Base-by-base conservation (phyloP, 2,329 filamentous ascomycete genomes). In the Botrytis squamosa region DNA sequence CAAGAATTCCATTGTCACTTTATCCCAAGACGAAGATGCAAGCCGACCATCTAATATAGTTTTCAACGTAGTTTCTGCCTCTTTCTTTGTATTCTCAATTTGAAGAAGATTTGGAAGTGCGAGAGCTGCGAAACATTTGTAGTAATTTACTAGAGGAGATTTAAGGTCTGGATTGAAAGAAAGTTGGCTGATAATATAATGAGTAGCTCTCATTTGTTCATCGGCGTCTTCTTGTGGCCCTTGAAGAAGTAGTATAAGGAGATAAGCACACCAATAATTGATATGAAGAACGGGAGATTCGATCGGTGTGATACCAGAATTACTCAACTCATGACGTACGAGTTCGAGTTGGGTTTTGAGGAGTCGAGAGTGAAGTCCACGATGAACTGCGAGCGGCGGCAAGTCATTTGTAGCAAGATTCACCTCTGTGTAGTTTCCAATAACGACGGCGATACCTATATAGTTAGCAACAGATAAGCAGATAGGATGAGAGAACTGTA, bases 231-330 rank as follows among this genome's bases (percentile, higher is more conserved):
- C 84, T 18, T 85, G 85, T 1, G 88, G 86, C 25, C 12, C 33
- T 44, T 55, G 46, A 55, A 87, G 88, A 71, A 90, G 84, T 3
- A 92, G 85, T 16, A 89, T 85, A 29, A 93, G 84, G 14, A 93
- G 85, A 75, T 90, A 88, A 76, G 88, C 86, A 80, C 93, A 90
- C 88, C 91, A 92, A 82, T 92, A 93, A 29, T 88, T 88, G 38
- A 93, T 84, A 77, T 92, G 88, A 3, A 93, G 84, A 46, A 91
- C 80, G 5, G 88, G 88, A 67, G 87, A 84, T 4, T 76, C 76
- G n/a, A 84, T 82, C 0, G 82, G 79, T 6, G 86, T 85, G 36
- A 88, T 88, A 40, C 90, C 83, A 62, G 86, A 85, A 20, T 84
- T 82, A 5, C 91, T 89, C 2, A 93, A 84, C 71, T 88, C 86